Base-by-base conservation (phyloP, 208 protist species). In the Phytomonas francai region DNA sequence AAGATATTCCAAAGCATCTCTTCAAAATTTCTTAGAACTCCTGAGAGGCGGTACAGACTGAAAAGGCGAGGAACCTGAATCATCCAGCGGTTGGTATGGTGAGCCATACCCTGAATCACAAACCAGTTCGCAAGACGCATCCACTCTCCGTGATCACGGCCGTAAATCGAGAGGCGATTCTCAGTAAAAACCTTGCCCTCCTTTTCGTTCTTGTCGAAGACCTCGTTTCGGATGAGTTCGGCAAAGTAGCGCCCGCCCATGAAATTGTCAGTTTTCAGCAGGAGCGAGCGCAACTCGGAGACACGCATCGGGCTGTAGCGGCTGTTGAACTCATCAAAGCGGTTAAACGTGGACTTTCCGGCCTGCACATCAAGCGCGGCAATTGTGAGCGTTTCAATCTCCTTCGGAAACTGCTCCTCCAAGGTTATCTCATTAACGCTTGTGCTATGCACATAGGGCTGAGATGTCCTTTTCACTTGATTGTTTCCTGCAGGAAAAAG, bases 1-100 rank as follows among this genome's bases (percentile, higher is more conserved):
- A 99, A 99, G 30, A 99, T 87, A 87, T 98, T 98, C 29, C 81
- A 61, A 11, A 99, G 75, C 74, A 99, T 87, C 31, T 99, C 80
- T 33, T 85, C 74, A 73, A 99, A 99, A 71, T 62, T 97, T 22
- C 70, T 65, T 2, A 98, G 71, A 36, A 74, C 68, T 19, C 80
- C 80, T 4, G 71, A 84, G 30, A 81, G 75, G 25, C 76, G 70
- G 74, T 96, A 97, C 11, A 97, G 66, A 25, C 60, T 60, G 67
- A 88, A 96, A 61, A 98, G 80, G 5, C 97, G 81, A 8, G 95
- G 97, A 1, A 98, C 81, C 76, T 99, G 98, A 29, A 99, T 90
- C 68, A 99, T 89, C 98, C 98, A 99, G 30, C 93, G 74, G 63
- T 97, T 96, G 62, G 98, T 98, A 22, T 74, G 74, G 64, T 92